A percentile compares a stretch with the other conserved stretches of the same genome.
Conservation (phyloP, 805 yeast genomes). For the Komagataella ulmi region DNA sequence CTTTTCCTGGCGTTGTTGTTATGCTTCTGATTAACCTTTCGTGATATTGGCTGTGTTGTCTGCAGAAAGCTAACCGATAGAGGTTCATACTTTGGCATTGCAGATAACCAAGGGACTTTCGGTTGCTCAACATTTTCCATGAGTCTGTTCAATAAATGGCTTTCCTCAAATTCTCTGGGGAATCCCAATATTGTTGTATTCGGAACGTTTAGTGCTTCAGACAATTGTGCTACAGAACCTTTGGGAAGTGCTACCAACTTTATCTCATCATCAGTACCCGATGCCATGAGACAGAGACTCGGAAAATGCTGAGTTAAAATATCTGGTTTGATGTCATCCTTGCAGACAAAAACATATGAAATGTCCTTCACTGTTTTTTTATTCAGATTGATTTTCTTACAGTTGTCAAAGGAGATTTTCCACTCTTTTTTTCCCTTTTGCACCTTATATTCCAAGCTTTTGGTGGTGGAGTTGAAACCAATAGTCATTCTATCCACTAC, state of each 20-base stretch:
- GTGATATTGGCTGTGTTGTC: slow-evolving; percentile 31
- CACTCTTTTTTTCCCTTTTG: background rate
- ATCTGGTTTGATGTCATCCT: slow-evolving; percentile 35
- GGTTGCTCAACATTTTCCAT: slow-evolving; percentile 10
- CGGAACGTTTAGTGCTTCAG: slow-evolving; percentile 16
- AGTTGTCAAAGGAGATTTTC: slow-evolving; percentile 5
- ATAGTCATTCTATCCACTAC: slow-evolving; percentile 15
- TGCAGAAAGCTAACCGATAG: slow-evolving; percentile 28
- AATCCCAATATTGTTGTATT: slow-evolving; percentile 23
- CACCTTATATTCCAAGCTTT: slow-evolving; percentile 31
- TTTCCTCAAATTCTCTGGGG: slow-evolving; percentile 16
- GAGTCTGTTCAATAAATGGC: slow-evolving; percentile 7
- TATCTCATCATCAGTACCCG: slow-evolving; percentile 20
- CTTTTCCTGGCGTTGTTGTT: slow-evolving; percentile 3
- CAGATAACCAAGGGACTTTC: slow-evolving; percentile 31
- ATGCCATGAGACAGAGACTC: slow-evolving; percentile 32
- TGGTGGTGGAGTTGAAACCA: slow-evolving; percentile 47
- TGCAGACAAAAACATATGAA: slow-evolving; percentile 44
- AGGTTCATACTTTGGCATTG: slow-evolving; percentile 17
- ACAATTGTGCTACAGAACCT: slow-evolving; percentile 19
- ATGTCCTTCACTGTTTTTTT: slow-evolving; percentile 8
- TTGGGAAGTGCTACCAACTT: slow-evolving; percentile 51
- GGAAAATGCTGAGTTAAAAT: slow-evolving; percentile 49
- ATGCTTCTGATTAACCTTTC: slow-evolving; percentile 14
- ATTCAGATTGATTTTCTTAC: slow-evolving; percentile 5